These are phyloP conservation scores for Adansonia digitata DNA, from an alignment of 345 rosid species.

Conservation along the genomic window DNA sequence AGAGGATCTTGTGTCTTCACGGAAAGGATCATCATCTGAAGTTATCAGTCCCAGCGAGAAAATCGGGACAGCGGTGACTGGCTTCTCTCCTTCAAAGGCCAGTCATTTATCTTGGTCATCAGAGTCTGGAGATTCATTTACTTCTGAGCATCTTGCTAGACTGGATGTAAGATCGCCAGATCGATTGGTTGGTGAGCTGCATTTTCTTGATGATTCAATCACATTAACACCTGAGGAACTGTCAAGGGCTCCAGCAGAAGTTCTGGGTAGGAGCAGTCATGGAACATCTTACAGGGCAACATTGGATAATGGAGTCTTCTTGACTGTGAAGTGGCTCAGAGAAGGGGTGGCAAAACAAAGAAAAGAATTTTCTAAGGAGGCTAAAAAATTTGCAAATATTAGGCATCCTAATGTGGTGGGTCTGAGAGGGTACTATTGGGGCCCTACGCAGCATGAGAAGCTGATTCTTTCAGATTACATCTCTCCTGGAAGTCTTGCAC, in stretches of 20 bases:
- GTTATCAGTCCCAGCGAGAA: constrained; percentile 78
- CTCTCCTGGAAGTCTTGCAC: constrained; percentile 93
- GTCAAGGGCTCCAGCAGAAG: constrained; percentile 97
- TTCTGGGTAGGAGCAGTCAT: constrained; percentile 94
- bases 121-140: constrained; percentile 82
- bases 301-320: constrained; percentile 72
- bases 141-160: constrained; percentile 71
- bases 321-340: constrained; percentile 96
- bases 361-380: constrained; percentile 96
- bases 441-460: constrained; percentile 97
- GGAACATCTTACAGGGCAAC: constrained; percentile 96
- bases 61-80: constrained; percentile 44
- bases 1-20: constrained; percentile 70
- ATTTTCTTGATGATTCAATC: constrained; percentile 88
- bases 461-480: constrained; percentile 92
- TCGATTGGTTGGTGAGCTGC: constrained; percentile 78
- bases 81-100: constrained; percentile 85
- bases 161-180: constrained; percentile 94
- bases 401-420: constrained; percentile 98
- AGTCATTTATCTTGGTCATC: constrained; percentile 88
- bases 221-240: constrained; percentile 87
- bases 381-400: constrained; percentile 87
- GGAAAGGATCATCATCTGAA: constrained; percentile 81
- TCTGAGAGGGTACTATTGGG: constrained; percentile 97
- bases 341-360: constrained; percentile 97